A percentile compares a stretch with the other conserved stretches of the same genome.
phyloP scores from a whole-genome alignment of 352 stramenopile genomes.

The Phytophthora boehmeriae region DNA sequence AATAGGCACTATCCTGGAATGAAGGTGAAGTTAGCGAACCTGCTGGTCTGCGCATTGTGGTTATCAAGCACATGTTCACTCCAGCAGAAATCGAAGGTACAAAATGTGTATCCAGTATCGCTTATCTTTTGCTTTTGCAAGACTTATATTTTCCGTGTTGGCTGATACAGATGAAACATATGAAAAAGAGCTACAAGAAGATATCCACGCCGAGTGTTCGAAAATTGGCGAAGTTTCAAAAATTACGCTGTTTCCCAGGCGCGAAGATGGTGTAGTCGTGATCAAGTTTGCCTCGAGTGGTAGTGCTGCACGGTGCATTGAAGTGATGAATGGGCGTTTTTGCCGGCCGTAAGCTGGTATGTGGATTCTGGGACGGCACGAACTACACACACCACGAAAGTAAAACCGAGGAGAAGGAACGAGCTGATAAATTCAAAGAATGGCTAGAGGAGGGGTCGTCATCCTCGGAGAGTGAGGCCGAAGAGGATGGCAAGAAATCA shows the following conservation, averaged over 20 bases:
- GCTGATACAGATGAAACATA: conserved; percentile 59
- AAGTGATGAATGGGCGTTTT: conserved; percentile 92
- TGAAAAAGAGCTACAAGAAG: conserved; percentile 72
- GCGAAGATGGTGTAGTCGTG: conserved; percentile 92
- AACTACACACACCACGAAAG: conserved; percentile 92
- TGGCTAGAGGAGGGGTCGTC: conserved; percentile 92
- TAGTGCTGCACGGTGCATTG: conserved; percentile 85
- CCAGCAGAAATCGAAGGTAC: conserved; percentile 83
- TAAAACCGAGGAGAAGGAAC: conserved; percentile 79
- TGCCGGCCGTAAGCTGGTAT: conserved; percentile 85
- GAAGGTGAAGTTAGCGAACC: conserved; percentile 93
- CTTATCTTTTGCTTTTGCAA: not conserved
- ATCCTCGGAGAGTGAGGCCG: conserved; percentile 54
- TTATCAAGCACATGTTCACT: conserved; percentile 97
- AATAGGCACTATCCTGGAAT: conserved; percentile 93
- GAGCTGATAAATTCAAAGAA: conserved; percentile 93
- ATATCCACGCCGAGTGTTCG: conserved; percentile 84
- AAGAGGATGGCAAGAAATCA: conserved; percentile 34
- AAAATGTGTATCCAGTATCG: not conserved
- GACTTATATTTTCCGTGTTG: not conserved
- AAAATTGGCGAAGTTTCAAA: conserved; percentile 87
- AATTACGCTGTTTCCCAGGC: conserved; percentile 96
- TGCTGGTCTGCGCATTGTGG: conserved; percentile 94
- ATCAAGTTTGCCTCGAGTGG: conserved; percentile 93
- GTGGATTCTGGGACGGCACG: conserved; percentile 95